phyloP scores from a whole-genome alignment of 306 rosid species.

The Prosopis cineraria region DNA sequence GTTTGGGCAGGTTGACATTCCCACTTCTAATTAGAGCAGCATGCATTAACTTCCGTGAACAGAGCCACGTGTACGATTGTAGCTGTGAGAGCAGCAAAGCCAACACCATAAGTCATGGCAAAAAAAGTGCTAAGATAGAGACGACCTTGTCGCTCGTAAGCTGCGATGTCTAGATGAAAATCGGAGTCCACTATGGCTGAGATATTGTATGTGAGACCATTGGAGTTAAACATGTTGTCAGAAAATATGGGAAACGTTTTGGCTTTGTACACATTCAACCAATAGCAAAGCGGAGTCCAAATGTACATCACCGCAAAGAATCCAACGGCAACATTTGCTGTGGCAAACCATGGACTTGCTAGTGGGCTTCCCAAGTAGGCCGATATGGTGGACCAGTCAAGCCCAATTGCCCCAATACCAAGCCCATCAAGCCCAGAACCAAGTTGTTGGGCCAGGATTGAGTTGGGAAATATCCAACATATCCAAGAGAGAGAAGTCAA shows the following conservation, averaged over 20 bases:
- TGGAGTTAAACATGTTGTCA: constrained; percentile 46
- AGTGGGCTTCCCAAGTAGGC: constrained; percentile 94
- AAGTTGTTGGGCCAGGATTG: constrained; percentile 75
- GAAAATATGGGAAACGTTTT: constrained; percentile 81
- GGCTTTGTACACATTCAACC: constrained; percentile 72
- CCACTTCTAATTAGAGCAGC: no score
- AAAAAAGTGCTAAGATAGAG: constrained; percentile 68
- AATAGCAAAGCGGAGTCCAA: constrained; percentile 67
- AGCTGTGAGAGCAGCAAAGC: constrained; percentile 86
- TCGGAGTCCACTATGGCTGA: constrained; percentile 65
- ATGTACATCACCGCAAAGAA: constrained; percentile 68
- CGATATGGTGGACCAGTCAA: constrained; percentile 89
- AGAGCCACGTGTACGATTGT: constrained; percentile 84
- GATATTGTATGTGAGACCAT: constrained; percentile 63
- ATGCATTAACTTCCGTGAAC: constrained; percentile 85
- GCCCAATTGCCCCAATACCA: constrained; percentile 66
- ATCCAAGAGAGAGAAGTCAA: constrained; percentile 79
- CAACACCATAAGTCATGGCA: constrained; percentile 79
- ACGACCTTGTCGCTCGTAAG: constrained; percentile 62
- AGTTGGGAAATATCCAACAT: constrained; percentile 80
- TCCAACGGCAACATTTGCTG: constrained; percentile 87
- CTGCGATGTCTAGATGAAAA: constrained; percentile 65
- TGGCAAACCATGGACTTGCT: constrained; percentile 98
- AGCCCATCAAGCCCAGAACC: constrained; percentile 87
- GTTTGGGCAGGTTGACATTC: no score